These are phyloP conservation scores for Calonectria pauciramosa DNA, from an alignment of 2,329 filamentous ascomycete genomes.

Conservation along the genomic window DNA sequence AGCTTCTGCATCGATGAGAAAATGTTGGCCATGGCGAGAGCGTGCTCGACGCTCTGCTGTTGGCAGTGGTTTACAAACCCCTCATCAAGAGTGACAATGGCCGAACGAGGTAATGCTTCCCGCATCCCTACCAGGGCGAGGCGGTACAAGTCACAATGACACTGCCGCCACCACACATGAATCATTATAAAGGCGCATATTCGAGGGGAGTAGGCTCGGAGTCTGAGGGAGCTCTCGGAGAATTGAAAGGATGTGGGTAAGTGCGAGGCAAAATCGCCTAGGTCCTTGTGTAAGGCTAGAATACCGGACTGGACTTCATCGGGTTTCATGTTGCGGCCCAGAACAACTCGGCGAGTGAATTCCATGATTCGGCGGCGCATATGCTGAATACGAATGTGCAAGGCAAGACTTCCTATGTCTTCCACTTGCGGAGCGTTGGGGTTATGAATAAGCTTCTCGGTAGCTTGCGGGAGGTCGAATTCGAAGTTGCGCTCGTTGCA, in stretches of 20 bases:
- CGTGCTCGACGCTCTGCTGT: constrained; percentile 66
- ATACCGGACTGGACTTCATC: constrained; percentile 60
- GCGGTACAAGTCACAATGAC: constrained; percentile 69
- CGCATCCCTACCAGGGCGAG: constrained; percentile 65
- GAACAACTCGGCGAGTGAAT: constrained; percentile 61
- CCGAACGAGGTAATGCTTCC: constrained; percentile 62
- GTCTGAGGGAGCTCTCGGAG: constrained; percentile 67
- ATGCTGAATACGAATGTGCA: constrained; percentile 69
- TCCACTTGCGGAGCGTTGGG: constrained; percentile 59
- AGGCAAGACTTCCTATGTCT: constrained; percentile 67
- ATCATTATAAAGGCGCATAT: constrained; percentile 73
- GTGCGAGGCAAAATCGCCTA: constrained; percentile 66
- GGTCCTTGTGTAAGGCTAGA: constrained; percentile 62
- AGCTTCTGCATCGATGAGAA: constrained; percentile 66
- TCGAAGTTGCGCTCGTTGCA: constrained; percentile 64
- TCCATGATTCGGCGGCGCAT: constrained; percentile 68
- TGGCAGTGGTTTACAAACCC: constrained; percentile 65
- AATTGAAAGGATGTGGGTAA: constrained; percentile 70
- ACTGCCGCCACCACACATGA: constrained; percentile 71
- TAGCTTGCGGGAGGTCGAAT: constrained; percentile 69
- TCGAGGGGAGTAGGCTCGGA: constrained; percentile 69
- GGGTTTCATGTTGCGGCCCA: constrained; percentile 55
- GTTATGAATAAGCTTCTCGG: constrained; percentile 64
- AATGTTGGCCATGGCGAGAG: constrained; percentile 68
- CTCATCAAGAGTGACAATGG: constrained; percentile 61